A percentile compares a stretch with the other conserved stretches of the same genome.
Conservation (phyloP, 1,284 basidiomycete species). For the Ceratobasidium sp. region DNA sequence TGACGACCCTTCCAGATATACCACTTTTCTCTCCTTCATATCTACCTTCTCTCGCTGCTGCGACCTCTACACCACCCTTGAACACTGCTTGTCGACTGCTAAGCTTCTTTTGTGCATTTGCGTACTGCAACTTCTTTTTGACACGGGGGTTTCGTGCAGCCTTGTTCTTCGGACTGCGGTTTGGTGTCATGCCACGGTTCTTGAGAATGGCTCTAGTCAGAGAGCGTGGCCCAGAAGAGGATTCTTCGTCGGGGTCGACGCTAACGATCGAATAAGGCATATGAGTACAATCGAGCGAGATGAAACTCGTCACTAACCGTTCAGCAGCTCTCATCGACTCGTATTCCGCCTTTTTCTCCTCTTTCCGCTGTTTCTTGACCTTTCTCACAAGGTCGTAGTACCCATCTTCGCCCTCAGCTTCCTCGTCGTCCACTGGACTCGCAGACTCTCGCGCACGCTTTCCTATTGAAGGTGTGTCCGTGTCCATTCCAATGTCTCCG, state of each 20-base stretch:
- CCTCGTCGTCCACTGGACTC: constrained; percentile 53
- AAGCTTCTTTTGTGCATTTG: constrained; percentile 93
- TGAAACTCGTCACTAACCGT: constrained; percentile 65
- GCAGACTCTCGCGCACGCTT: constrained; percentile 27
- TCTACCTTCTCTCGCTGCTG: constrained; percentile 54
- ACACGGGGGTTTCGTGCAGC: constrained; percentile 92
- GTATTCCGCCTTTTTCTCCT: constrained; percentile 83
- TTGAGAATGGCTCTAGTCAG: constrained; percentile 90
- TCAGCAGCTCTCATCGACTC: constrained; percentile 74
- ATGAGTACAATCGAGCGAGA: not conserved
- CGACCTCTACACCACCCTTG: constrained; percentile 79
- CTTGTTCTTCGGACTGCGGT: constrained; percentile 74
- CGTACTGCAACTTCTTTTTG: constrained; percentile 93
- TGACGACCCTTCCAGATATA: constrained; percentile 85
- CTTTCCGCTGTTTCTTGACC: constrained; percentile 77
- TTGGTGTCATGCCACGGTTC: constrained; percentile 93
- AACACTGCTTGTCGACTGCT: constrained; percentile 89
- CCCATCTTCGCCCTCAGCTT: constrained; percentile 67
- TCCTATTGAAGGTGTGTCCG: constrained; percentile 49
- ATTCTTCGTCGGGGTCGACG: constrained; percentile 63
- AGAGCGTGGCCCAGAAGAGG: constrained; percentile 79
- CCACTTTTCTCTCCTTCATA: constrained; percentile 73
- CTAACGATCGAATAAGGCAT: constrained; percentile 56
- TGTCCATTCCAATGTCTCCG: constrained; percentile 60
- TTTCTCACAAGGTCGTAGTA: constrained; percentile 92